Percentiles rank a stretch among this genome's conserved stretches.
phyloP scores from a whole-genome alignment of 164 flowering plant species.

The Brasenia schreberi region DNA sequence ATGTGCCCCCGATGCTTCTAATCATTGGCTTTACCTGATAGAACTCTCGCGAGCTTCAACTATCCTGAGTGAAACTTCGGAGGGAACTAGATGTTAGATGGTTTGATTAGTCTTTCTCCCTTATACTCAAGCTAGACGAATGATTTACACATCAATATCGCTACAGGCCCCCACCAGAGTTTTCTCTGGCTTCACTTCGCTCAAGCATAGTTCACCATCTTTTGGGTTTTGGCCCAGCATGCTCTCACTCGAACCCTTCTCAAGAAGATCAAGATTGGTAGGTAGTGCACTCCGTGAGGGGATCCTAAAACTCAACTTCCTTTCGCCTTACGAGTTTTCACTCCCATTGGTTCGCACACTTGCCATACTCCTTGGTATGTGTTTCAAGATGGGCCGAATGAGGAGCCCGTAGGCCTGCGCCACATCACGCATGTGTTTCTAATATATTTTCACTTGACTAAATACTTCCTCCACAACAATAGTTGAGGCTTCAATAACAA shows the following conservation, averaged over 20 bases:
- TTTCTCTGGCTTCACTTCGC: constrained; percentile 4
- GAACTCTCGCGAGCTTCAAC: too few relatives aligned
- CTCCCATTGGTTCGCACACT: neutral
- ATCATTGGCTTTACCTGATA: too few relatives aligned
- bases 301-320: constrained; percentile 1
- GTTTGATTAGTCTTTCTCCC: constrained; percentile 8
- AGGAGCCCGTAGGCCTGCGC: neutral
- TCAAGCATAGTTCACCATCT: constrained; percentile 6
- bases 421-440: neutral
- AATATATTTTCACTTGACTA: neutral
- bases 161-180: constrained; percentile 4
- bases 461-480: too few relatives aligned
- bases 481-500: too few relatives aligned
- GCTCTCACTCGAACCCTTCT: constrained; percentile 7
- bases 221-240: constrained; percentile 2
- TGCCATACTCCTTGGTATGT: neutral
- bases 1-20: too few relatives aligned
- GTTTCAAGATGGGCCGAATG: neutral
- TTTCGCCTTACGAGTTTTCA: neutral
- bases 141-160: constrained; percentile 7
- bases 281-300: neutral
- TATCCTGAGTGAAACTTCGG: too few relatives aligned
- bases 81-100: too few relatives aligned
- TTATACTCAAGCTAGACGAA: constrained; percentile 8
- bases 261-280: constrained; percentile 4